Conservation (phyloP, 2,329 filamentous ascomycete species). For the Epichloe uncinata region DNA sequence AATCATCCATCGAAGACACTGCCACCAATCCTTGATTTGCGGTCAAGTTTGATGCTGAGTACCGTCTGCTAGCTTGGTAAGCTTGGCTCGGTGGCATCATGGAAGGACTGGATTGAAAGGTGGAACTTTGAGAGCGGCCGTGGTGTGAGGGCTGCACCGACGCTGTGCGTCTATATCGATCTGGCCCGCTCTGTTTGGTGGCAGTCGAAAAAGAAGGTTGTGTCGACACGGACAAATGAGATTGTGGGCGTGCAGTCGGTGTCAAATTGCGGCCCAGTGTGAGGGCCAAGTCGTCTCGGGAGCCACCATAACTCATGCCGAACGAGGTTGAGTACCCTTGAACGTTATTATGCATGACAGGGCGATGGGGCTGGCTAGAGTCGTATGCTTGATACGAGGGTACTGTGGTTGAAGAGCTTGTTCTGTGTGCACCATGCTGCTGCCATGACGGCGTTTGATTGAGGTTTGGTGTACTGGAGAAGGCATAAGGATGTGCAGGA, state of each 20-base stretch:
- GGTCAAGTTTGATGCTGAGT: slow-evolving; percentile 31
- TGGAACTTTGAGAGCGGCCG: slow-evolving; percentile 23
- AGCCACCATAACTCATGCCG: slow-evolving; percentile 25
- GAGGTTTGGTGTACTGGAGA: slow-evolving; percentile 56
- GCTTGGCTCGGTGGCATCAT: slow-evolving; percentile 12
- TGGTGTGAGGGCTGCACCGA: slow-evolving; percentile 25
- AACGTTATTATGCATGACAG: slow-evolving; percentile 20
- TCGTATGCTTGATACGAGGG: slow-evolving; percentile 20
- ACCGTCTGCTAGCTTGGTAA: slow-evolving; percentile 12
- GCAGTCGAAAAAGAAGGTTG: slow-evolving; percentile 33
- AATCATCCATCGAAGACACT: slow-evolving; percentile 53
- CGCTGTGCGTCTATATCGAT: slow-evolving; percentile 66
- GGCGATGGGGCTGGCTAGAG: slow-evolving; percentile 10
- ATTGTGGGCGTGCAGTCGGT: slow-evolving; percentile 28
- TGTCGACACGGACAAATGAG: slow-evolving; percentile 25
- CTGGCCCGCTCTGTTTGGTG: slow-evolving; percentile 41
- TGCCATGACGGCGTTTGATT: slow-evolving; percentile 41
- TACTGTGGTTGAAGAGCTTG: slow-evolving; percentile 31
- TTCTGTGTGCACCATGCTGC: slow-evolving; percentile 32
- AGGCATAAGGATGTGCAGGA: slow-evolving; percentile 64
- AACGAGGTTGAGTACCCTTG: slow-evolving; percentile 24
- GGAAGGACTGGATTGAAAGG: slow-evolving; percentile 19
- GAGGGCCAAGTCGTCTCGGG: slow-evolving; percentile 39
- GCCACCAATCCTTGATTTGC: slow-evolving; percentile 26
- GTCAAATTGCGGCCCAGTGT: slow-evolving; percentile 28